phyloP scores from a whole-genome alignment of 1,284 basidiomycete genomes.

The Apiotrichum gamsii region DNA sequence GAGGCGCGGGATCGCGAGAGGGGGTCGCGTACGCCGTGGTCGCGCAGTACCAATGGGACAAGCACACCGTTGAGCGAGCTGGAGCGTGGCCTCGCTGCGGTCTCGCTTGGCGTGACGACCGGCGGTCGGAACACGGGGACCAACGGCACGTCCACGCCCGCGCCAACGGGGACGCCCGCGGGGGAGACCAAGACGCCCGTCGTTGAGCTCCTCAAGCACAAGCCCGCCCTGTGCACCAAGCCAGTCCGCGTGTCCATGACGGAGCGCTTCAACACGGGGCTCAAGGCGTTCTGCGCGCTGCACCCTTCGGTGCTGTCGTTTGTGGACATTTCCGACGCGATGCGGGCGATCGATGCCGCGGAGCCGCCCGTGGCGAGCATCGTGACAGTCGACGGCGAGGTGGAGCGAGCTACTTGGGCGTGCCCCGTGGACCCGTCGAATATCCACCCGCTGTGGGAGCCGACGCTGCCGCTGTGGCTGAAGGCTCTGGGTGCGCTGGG shows the following conservation, averaged over 20 bases:
- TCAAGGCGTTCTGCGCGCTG: conserved; percentile 28
- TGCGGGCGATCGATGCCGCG: conserved; percentile 15
- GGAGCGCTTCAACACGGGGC: conserved; percentile 26
- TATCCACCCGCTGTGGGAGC: conserved; percentile 44
- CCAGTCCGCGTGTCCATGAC: conserved; percentile 36
- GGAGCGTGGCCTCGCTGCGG: conserved; percentile 2
- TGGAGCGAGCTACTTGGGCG: conserved; percentile 33
- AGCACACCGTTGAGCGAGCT: no score
- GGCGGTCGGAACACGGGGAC: not conserved
- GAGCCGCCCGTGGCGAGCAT: not conserved
- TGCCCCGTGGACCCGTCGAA: conserved; percentile 41
- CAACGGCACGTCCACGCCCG: not conserved
- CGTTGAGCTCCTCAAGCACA: conserved; percentile 23
- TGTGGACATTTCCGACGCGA: conserved; percentile 33
- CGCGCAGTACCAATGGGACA: not conserved
- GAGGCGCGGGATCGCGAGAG: conserved; percentile 2
- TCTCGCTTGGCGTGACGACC: not conserved
- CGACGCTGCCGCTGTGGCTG: conserved; percentile 41
- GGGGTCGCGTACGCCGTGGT: conserved; percentile 21
- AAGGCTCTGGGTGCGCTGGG: conserved; percentile 24
- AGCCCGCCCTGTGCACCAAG: conserved; percentile 37
- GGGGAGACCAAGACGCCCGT: conserved; percentile 24
- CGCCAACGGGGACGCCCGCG: no score
- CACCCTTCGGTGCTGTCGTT: conserved; percentile 30
- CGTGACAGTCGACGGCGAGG: conserved; percentile 17